Evolutionary conservation across 1,284 basidiomycete genomes (phyloP).

Genomic region (Waitea zeae): DNA sequence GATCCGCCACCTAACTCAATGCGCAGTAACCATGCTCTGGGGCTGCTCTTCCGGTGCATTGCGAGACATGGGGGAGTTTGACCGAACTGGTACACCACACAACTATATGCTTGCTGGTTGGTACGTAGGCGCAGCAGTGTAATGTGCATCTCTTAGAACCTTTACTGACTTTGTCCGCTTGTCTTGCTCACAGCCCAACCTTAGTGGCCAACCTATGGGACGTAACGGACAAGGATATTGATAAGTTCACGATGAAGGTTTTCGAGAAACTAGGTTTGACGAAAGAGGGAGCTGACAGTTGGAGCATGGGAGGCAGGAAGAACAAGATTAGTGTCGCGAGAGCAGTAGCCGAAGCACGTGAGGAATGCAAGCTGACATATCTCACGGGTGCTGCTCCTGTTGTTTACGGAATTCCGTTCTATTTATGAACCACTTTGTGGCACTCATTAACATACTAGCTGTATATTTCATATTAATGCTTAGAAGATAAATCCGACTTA

Average conservation of each 20-base stretch:
- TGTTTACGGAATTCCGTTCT: conserved; percentile 89
- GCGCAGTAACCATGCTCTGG: conserved; percentile 95
- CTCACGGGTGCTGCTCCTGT: conserved; percentile 93
- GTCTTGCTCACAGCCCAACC: conserved; percentile 72
- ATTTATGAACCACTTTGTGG: conserved; percentile 40
- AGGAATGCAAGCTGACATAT: conserved; percentile 79
- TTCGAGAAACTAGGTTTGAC: conserved; percentile 59
- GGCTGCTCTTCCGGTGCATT: conserved; percentile 91
- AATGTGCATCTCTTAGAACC: neutral
- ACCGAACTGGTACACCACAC: conserved; percentile 80
- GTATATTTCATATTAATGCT: neutral
- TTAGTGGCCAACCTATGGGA: conserved; percentile 96
- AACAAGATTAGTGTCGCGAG: conserved; percentile 38
- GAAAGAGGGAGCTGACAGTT: conserved; percentile 15
- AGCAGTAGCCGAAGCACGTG: conserved; percentile 70
- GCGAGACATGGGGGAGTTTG: conserved; percentile 85
- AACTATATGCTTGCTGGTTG: conserved; percentile 95
- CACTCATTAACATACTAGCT: neutral
- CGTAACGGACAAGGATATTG: conserved; percentile 94
- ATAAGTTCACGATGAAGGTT: conserved; percentile 77
- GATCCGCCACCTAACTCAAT: conserved; percentile 62
- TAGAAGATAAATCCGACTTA: neutral
- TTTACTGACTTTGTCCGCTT: conserved; percentile 4
- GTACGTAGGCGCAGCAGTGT: conserved; percentile 28
- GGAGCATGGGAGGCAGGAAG: conserved; percentile 9